These are phyloP conservation scores for Akanthomyces muscarius DNA, from an alignment of 2,329 filamentous ascomycete species.

Conservation along the genomic window DNA sequence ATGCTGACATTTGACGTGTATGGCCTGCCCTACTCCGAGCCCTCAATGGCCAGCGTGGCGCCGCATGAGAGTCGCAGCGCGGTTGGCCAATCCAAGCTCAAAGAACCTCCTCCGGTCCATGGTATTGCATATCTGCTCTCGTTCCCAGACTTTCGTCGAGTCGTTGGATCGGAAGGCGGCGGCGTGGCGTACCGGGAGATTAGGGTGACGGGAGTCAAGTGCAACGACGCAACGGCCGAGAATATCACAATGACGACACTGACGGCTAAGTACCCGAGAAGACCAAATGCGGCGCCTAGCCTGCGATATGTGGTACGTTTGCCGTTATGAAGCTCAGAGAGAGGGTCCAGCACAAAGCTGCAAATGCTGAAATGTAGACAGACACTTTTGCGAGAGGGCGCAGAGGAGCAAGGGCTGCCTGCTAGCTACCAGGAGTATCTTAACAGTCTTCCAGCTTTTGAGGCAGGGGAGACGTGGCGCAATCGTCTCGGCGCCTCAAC, in stretches of 20 bases:
- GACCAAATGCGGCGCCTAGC: conserved; percentile 1
- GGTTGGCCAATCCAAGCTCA: not conserved
- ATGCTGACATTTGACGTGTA: not conserved
- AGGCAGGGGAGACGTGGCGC: not conserved
- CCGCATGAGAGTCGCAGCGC: not conserved
- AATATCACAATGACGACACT: not conserved
- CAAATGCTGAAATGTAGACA: not conserved
- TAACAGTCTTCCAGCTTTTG: not conserved
- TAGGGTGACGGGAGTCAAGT: not conserved
- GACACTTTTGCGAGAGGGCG: not conserved
- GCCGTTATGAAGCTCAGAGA: not conserved
- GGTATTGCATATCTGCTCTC: not conserved
- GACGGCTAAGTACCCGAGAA: not conserved
- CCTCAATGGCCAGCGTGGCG: not conserved
- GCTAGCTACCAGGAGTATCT: not conserved
- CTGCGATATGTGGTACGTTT: not conserved
- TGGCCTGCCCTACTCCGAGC: not conserved
- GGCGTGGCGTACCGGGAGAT: conserved; percentile 1
- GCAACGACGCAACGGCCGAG: not conserved
- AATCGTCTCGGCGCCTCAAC: not conserved
- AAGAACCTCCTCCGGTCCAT: not conserved
- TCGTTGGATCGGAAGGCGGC: not conserved
- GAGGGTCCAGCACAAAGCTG: not conserved
- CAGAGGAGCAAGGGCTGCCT: not conserved
- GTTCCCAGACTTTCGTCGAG: not conserved